Conservation (phyloP, 2,329 filamentous ascomycete species). For the Stromatinia cepivora region DNA sequence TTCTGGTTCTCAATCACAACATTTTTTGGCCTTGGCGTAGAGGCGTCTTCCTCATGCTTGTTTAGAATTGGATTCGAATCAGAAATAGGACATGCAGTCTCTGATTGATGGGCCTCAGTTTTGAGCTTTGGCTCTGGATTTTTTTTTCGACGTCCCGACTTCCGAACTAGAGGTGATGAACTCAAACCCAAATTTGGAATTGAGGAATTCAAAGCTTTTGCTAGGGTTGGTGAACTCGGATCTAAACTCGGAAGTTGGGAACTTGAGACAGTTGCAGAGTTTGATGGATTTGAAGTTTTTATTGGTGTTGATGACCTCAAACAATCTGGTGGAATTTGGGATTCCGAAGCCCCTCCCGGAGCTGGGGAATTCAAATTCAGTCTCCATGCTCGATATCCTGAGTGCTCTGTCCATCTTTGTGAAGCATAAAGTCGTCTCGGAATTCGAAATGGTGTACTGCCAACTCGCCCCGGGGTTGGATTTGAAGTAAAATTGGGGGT, state of each 20-base stretch:
- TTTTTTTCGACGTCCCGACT: no score
- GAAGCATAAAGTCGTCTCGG: not conserved
- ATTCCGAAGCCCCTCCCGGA: no score
- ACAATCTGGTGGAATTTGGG: not conserved
- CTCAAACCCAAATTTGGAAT: not conserved
- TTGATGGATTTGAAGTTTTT: not conserved
- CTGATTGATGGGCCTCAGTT: not conserved
- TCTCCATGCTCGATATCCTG: no score
- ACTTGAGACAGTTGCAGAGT: not conserved
- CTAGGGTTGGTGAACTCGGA: no score
- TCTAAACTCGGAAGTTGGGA: not conserved
- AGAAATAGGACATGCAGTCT: not conserved
- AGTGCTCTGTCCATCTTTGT: not conserved
- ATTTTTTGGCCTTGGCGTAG: no score
- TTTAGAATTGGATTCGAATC: not conserved
- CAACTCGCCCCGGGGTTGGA: not conserved
- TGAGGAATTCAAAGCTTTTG: not conserved
- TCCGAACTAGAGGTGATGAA: not conserved
- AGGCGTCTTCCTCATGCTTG: not conserved
- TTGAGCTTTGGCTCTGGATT: not conserved
- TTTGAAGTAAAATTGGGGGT: not conserved
- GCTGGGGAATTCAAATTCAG: not conserved
- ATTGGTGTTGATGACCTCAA: not conserved
- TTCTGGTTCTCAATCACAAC: not conserved
- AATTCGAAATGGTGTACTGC: fast-evolving